These are phyloP conservation scores for Podila epigama DNA, from an alignment of 192 early-diverging fungal genomes.

Conservation along the genomic window DNA sequence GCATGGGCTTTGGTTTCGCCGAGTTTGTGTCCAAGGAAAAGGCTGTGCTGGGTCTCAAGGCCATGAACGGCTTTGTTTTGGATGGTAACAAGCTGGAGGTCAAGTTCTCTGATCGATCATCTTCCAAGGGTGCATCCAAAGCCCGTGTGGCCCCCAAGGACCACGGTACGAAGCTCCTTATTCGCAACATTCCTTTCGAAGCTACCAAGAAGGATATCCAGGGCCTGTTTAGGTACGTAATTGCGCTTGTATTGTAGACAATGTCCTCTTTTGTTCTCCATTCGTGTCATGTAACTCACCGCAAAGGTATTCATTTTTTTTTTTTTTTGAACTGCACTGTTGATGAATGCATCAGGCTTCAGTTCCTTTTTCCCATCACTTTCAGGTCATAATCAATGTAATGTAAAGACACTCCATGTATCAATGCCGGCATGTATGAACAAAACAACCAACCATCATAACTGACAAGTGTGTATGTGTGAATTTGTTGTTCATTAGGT, in stretches of 20 bases:
- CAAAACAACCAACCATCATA: too few species aligned
- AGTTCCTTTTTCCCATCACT: too few species aligned
- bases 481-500: too few species aligned
- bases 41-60: conserved; percentile 84
- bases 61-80: conserved; percentile 84
- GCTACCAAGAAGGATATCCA: conserved; percentile 94
- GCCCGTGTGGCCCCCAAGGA: conserved; percentile 51
- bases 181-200: conserved; percentile 97
- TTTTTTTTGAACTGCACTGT: too few species aligned
- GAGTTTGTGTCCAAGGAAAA: conserved; percentile 87
- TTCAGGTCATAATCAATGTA: too few species aligned
- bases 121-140: conserved; percentile 52
- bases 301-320: too few species aligned
- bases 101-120: conserved; percentile 84
- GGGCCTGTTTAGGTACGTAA: conserved; percentile 80
- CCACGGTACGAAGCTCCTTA: conserved; percentile 86
- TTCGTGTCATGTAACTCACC: too few species aligned
- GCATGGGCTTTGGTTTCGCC: conserved; percentile 98
- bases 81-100: conserved; percentile 91
- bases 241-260: conserved; percentile 7
- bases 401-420: too few species aligned
- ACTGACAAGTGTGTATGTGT: too few species aligned
- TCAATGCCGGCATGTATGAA: too few species aligned
- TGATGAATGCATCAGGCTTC: too few species aligned
- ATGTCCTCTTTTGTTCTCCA: too few species aligned